Percentiles rank a stretch among this genome's conserved stretches.
These are phyloP conservation scores for Termitomyces sp. DNA, from an alignment of 768 basidiomycete genomes.

Conservation along the genomic window DNA sequence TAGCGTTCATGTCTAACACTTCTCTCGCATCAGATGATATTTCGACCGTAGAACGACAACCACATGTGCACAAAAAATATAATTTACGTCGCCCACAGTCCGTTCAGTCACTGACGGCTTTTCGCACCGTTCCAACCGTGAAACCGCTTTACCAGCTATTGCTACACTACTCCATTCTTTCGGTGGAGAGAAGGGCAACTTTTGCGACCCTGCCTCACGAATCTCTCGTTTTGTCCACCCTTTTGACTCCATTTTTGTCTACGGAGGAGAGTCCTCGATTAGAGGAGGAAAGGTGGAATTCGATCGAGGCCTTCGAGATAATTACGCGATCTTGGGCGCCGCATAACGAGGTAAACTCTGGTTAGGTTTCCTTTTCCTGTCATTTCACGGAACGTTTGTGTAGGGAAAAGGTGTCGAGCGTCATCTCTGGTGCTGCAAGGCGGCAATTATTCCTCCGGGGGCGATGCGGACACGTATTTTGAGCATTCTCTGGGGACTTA, in stretches of 20 bases:
- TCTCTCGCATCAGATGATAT: constrained; percentile 26
- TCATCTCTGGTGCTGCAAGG: constrained; percentile 70
- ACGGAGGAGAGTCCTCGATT: constrained; percentile 30
- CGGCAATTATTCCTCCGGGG: constrained; percentile 44
- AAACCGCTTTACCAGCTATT: constrained; percentile 45
- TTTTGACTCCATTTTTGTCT: constrained; percentile 55
- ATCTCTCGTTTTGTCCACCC: constrained; percentile 52
- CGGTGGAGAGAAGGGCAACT: constrained; percentile 23
- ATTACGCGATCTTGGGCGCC: constrained; percentile 56
- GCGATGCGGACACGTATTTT: constrained; percentile 49
- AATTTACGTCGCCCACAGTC: constrained; percentile 47
- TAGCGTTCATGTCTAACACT: constrained; percentile 43
- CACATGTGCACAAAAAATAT: constrained; percentile 24
- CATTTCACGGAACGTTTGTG: not conserved
- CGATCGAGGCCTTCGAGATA: constrained; percentile 63
- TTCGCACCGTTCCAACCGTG: constrained; percentile 35
- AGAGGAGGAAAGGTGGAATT: constrained; percentile 53
- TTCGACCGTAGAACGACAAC: constrained; percentile 18
- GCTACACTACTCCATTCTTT: constrained; percentile 40
- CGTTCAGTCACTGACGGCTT: constrained; percentile 29
- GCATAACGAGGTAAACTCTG: constrained; percentile 49
- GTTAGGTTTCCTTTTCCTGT: not conserved
- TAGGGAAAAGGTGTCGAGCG: constrained; percentile 53
- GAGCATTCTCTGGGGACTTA: constrained; percentile 43
- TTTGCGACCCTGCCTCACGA: constrained; percentile 53